Evolutionary conservation across 1,284 basidiomycete genomes (phyloP).

Genomic region (Coniophora puteana): DNA sequence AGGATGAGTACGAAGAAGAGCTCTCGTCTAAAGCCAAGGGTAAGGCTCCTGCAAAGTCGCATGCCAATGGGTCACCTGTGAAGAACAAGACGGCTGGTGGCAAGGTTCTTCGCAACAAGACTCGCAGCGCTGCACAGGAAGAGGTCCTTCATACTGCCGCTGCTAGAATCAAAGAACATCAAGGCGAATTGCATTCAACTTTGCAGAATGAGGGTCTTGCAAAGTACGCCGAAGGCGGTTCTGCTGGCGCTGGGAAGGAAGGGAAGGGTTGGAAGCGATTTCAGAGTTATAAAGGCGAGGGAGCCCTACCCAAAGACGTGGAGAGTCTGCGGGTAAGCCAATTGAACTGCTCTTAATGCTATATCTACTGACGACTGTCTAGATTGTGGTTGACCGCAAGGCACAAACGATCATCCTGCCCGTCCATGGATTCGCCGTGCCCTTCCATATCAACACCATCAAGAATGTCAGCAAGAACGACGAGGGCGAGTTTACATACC

Average conservation of each 20-base stretch:
- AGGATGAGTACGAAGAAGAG: constrained; percentile 44
- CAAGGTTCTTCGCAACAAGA: constrained; percentile 83
- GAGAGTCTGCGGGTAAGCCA: constrained; percentile 69
- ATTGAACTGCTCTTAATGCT: constrained; percentile 5
- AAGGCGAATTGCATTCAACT: constrained; percentile 77
- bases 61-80: constrained; percentile 57
- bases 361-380: constrained; percentile 6
- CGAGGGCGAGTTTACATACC: constrained; percentile 91
- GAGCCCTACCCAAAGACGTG: constrained; percentile 78
- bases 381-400: constrained; percentile 93
- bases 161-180: constrained; percentile 83
- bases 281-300: constrained; percentile 96
- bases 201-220: constrained; percentile 83
- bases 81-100: constrained; percentile 77
- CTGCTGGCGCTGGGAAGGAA: constrained; percentile 70
- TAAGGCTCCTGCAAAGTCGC: constrained; percentile 50
- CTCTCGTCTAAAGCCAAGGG: constrained; percentile 54
- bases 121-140: constrained; percentile 74
- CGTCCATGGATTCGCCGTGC: constrained; percentile 93
- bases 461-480: constrained; percentile 99
- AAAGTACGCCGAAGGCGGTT: constrained; percentile 78
- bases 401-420: constrained; percentile 89
- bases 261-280: constrained; percentile 94
- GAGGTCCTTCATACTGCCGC: constrained; percentile 69
- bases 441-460: constrained; percentile 98